These are phyloP conservation scores for Clarireedia paspali DNA, from an alignment of 2,329 filamentous ascomycete species.

Conservation along the genomic window DNA sequence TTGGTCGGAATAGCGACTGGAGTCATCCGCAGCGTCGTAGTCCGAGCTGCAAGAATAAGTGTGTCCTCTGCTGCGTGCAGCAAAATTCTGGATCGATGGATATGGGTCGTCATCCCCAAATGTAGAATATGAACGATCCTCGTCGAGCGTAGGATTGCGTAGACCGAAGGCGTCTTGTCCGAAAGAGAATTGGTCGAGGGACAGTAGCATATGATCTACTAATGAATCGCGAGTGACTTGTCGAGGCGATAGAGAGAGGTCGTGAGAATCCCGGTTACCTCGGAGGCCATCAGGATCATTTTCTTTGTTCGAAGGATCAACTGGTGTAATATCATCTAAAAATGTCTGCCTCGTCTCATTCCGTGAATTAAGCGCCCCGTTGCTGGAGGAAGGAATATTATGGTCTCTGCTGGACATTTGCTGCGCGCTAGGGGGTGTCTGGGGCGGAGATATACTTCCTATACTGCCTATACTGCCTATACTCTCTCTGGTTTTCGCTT, in stretches of 20 bases:
- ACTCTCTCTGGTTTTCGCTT: background rate
- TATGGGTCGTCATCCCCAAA: constrained; percentile 26
- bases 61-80: constrained; percentile 30
- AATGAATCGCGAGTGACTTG: constrained; percentile 82
- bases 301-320: constrained; percentile 22
- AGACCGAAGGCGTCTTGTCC: constrained; percentile 31
- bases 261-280: constrained; percentile 45
- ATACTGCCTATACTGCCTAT: constrained; percentile 1
- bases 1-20: constrained; percentile 43
- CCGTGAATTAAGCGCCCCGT: constrained; percentile 23
- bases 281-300: constrained; percentile 17
- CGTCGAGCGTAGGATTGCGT: constrained; percentile 22
- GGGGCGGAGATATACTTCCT: constrained; percentile 21
- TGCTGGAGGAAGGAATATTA: constrained; percentile 16
- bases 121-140: constrained; percentile 24
- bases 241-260: constrained; percentile 70
- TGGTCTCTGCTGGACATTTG: constrained; percentile 17
- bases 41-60: constrained; percentile 55
- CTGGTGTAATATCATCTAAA: constrained; percentile 30
- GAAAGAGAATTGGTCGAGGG: constrained; percentile 74
- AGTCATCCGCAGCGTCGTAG: constrained; percentile 46
- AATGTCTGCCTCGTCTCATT: constrained; percentile 26
- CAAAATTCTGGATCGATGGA: constrained; percentile 22
- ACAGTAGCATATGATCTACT: constrained; percentile 91
- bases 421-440: constrained; percentile 15